These are phyloP conservation scores for Xylariaceae sp. DNA, from an alignment of 2,329 filamentous ascomycete species.

Conservation along the genomic window DNA sequence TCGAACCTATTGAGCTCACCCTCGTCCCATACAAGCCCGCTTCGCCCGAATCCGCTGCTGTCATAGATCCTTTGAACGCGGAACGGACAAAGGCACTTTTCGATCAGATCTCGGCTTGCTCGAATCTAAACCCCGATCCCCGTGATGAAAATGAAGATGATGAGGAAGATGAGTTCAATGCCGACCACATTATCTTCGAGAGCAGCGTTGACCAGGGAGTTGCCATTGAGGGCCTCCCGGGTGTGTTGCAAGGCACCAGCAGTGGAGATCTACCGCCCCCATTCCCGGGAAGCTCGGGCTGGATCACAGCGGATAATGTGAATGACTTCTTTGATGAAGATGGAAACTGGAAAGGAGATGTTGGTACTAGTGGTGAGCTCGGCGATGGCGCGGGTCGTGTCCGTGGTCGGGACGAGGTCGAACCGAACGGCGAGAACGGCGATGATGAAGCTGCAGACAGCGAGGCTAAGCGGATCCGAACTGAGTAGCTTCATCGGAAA, in stretches of 20 bases:
- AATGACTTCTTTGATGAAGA: constrained; percentile 75
- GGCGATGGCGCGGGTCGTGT: constrained; percentile 61
- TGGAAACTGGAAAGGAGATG: constrained; percentile 65
- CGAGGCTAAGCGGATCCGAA: constrained; percentile 32
- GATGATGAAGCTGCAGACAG: constrained; percentile 36
- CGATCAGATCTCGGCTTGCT: constrained; percentile 66
- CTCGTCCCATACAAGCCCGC: constrained; percentile 48
- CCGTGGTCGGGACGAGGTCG: constrained; percentile 49
- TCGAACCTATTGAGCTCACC: constrained; percentile 62
- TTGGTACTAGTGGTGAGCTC: constrained; percentile 44
- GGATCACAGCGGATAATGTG: constrained; percentile 91
- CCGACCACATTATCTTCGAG: constrained; percentile 53
- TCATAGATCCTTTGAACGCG: constrained; percentile 26
- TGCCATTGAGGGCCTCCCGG: constrained; percentile 49
- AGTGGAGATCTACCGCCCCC: constrained; percentile 56
- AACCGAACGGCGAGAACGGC: constrained; percentile 42
- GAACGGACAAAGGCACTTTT: constrained; percentile 49
- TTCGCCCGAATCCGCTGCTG: constrained; percentile 25
- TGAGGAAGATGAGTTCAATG: constrained; percentile 38
- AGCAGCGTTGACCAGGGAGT: constrained; percentile 43
- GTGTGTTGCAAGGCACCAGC: constrained; percentile 45
- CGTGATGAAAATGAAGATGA: constrained; percentile 54
- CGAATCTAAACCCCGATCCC: constrained; percentile 70
- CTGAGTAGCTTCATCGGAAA: constrained; percentile 22
- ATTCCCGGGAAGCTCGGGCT: constrained; percentile 68